phyloP scores from a whole-genome alignment of 2,329 filamentous ascomycete species.

The Nemania diffusa region DNA sequence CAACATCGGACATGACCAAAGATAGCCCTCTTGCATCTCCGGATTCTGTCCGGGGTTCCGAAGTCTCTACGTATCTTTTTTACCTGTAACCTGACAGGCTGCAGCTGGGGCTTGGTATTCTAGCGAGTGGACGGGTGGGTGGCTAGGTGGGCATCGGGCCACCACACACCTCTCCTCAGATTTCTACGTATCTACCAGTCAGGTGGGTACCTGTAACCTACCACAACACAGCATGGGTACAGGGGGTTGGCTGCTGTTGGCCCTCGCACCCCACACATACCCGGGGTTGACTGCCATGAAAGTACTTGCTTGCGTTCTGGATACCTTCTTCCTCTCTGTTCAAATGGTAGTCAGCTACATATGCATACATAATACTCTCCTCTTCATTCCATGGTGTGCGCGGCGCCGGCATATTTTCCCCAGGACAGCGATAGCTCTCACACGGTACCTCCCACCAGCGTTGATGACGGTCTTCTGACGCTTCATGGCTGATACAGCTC shows the following conservation, averaged over 20 bases:
- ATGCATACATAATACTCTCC: no score
- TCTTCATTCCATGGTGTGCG: not conserved
- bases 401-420: not conserved
- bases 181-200: not conserved
- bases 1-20: not conserved
- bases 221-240: not conserved
- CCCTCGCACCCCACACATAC: conserved; percentile 25
- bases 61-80: not conserved
- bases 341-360: not conserved
- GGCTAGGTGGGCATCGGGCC: not conserved
- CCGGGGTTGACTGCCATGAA: conserved; percentile 9
- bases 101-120: not conserved
- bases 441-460: not conserved
- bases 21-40: not conserved
- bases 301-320: not conserved
- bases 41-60: not conserved
- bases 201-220: not conserved
- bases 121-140: not conserved
- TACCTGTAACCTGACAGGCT: conserved; percentile 37
- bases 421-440: not conserved
- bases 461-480: not conserved
- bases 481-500: not conserved
- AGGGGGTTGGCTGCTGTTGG: not conserved
- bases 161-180: no score
- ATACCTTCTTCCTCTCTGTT: not conserved